Evolutionary conservation across 352 stramenopile species (phyloP).

Genomic region (Pythium periplocum): DNA sequence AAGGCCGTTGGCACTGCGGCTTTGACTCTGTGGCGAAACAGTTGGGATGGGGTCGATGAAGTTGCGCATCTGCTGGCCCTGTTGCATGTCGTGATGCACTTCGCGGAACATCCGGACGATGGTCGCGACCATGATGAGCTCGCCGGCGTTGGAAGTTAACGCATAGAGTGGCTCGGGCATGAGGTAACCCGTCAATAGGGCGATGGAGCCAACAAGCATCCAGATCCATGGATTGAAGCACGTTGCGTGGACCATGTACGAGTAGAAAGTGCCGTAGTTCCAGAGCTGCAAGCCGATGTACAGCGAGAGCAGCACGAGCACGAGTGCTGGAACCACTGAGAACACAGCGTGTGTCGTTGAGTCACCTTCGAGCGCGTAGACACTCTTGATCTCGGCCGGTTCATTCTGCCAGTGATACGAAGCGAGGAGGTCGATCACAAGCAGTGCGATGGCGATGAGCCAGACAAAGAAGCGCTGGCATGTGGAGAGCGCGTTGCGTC

Average conservation of each 20-base stretch:
- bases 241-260: constrained; percentile 78
- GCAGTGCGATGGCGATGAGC: constrained; percentile 46
- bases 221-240: constrained; percentile 88
- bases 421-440: constrained; percentile 70
- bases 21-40: constrained; percentile 18
- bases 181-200: constrained; percentile 65
- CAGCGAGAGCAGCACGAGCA: constrained; percentile 62
- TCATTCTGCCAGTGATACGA: constrained; percentile 53
- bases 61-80: constrained; percentile 63
- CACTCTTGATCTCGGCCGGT: constrained; percentile 42
- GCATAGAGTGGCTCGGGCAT: constrained; percentile 70
- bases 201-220: constrained; percentile 75
- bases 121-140: constrained; percentile 72
- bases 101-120: constrained; percentile 85
- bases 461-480: constrained; percentile 67
- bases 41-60: constrained; percentile 59
- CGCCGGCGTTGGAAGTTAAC: constrained; percentile 67
- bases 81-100: constrained; percentile 79
- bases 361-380: constrained; percentile 73
- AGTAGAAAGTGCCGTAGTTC: constrained; percentile 86
- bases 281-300: constrained; percentile 74
- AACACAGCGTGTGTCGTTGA: constrained; percentile 46
- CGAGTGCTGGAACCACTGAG: constrained; percentile 53
- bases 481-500: constrained; percentile 39
- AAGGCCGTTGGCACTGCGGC: constrained; percentile 12